A percentile compares a stretch with the other conserved stretches of the same genome.
phyloP scores from a whole-genome alignment of 805 yeast species.

The Dipodascus albidus region DNA sequence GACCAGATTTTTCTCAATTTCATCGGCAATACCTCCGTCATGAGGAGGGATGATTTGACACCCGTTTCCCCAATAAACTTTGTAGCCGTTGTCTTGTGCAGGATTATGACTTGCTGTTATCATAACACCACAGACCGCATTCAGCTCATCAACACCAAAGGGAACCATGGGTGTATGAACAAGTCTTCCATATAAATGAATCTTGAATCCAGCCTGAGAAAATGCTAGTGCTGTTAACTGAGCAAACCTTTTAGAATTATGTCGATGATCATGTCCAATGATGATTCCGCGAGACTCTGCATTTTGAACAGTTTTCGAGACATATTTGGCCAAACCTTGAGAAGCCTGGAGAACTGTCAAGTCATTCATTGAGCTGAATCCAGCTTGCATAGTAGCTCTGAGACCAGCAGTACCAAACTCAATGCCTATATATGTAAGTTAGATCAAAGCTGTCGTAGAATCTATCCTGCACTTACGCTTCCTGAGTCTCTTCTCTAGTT shows the following conservation, averaged over 20 bases:
- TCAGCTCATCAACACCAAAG: conserved; percentile 53
- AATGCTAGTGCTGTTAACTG: conserved; percentile 69
- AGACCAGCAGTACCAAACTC: conserved; percentile 92
- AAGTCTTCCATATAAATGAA: conserved; percentile 32
- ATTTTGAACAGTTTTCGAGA: conserved; percentile 19
- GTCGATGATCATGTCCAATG: conserved; percentile 87
- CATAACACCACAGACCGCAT: conserved; percentile 80
- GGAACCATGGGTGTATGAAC: conserved; percentile 93
- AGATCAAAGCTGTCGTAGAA: background rate
- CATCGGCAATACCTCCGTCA: conserved; percentile 57
- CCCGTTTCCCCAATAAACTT: conserved; percentile 87
- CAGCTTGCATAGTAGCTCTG: conserved; percentile 81
- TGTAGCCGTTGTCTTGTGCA: conserved; percentile 72
- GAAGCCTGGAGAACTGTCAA: conserved; percentile 85
- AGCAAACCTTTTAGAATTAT: conserved; percentile 70
- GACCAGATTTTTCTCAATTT: conserved; percentile 46
- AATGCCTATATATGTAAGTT: conserved; percentile 31
- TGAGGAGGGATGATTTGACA: conserved; percentile 95
- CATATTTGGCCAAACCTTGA: conserved; percentile 28
- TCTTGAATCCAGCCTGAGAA: conserved; percentile 52
- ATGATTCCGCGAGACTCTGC: conserved; percentile 40
- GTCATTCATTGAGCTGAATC: conserved; percentile 79
- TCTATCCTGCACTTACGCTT: conserved; percentile 13
- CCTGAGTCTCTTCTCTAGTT: conserved; percentile 40
- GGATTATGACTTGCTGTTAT: conserved; percentile 63